A percentile compares a stretch with the other conserved stretches of the same genome.
Evolutionary conservation across 305 asterid genomes (phyloP).

Genomic region (Rubia balearica): DNA sequence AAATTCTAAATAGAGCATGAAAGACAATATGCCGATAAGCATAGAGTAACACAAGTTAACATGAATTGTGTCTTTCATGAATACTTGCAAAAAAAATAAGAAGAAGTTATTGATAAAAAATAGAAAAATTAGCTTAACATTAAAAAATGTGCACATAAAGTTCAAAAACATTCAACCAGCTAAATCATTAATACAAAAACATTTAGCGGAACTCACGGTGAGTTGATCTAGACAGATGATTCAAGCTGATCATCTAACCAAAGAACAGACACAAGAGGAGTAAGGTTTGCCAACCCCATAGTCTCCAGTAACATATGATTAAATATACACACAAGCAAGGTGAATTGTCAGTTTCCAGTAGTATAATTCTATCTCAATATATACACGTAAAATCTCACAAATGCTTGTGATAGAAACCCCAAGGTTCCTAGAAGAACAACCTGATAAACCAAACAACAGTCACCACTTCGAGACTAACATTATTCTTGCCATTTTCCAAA

Average conservation of each 20-base stretch:
- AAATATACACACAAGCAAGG: constrained; percentile 46
- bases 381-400: background rate
- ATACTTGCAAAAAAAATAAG: no score
- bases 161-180: no score
- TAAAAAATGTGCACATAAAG: no score
- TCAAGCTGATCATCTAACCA: constrained; percentile 99
- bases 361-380: background rate
- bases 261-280: constrained; percentile 95
- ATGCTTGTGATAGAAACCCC: background rate
- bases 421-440: no score
- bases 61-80: no score
- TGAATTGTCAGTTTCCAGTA: background rate
- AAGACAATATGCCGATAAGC: no score
- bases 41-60: no score
- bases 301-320: constrained; percentile 96
- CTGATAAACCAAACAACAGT: no score
- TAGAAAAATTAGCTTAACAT: no score
- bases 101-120: no score
- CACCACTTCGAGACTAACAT: background rate
- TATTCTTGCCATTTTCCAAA: background rate
- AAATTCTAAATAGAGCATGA: no score
- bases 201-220: constrained; percentile 49
- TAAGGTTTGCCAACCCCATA: constrained; percentile 93
- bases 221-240: constrained; percentile 79
- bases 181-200: no score